phyloP scores from a whole-genome alignment of 2,329 filamentous ascomycete genomes.

The Diplodia mutila region DNA sequence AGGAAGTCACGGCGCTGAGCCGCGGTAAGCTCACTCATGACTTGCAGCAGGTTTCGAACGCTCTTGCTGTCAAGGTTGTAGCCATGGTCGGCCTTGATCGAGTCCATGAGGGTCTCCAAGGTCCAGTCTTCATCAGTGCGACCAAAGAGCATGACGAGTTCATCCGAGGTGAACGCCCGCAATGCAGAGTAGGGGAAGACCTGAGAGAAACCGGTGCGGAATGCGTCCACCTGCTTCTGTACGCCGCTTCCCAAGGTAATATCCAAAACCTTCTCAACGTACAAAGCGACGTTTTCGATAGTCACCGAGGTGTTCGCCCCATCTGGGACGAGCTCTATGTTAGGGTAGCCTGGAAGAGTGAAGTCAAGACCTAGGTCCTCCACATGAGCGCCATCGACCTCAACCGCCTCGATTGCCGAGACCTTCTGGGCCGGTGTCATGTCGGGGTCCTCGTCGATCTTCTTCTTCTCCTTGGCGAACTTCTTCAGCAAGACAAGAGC shows the following conservation, averaged over 20 bases:
- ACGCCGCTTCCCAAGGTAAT: conserved; percentile 90
- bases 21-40: conserved; percentile 83
- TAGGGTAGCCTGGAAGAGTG: conserved; percentile 86
- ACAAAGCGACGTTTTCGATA: conserved; percentile 87
- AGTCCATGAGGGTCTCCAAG: conserved; percentile 95
- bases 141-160: conserved; percentile 93
- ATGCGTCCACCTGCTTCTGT: conserved; percentile 85
- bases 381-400: conserved; percentile 74
- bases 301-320: conserved; percentile 77
- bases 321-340: conserved; percentile 77
- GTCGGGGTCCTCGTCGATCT: conserved; percentile 71
- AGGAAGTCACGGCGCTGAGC: conserved; percentile 87
- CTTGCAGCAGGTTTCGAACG: conserved; percentile 88
- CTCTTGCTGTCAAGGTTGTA: conserved; percentile 98
- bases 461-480: conserved; percentile 80
- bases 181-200: conserved; percentile 95
- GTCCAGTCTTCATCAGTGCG: conserved; percentile 95
- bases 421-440: conserved; percentile 73
- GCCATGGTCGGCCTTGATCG: conserved; percentile 97
- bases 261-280: conserved; percentile 88
- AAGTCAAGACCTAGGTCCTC: conserved; percentile 94
- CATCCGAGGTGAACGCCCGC: conserved; percentile 90
- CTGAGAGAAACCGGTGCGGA: conserved; percentile 87
- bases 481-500: conserved; percentile 87
- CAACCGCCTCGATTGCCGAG: conserved; percentile 68